Evolutionary conservation across 768 basidiomycete species (phyloP).

Genomic region (Rhizopogon sp.): DNA sequence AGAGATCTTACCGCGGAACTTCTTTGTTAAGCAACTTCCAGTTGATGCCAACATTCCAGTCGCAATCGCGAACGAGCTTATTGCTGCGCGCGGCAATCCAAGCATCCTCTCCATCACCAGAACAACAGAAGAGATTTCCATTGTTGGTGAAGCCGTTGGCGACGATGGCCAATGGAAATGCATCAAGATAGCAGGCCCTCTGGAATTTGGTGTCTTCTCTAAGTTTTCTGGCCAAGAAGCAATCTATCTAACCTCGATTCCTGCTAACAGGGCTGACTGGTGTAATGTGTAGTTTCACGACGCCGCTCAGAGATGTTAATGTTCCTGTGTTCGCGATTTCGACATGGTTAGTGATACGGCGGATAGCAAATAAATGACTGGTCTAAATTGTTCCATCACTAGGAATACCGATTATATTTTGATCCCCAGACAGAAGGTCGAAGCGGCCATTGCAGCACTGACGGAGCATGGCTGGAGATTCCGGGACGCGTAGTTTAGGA

Average conservation of each 20-base stretch:
- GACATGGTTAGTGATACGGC: conserved; percentile 43
- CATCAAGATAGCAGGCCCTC: conserved; percentile 60
- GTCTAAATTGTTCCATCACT: neutral
- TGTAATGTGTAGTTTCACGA: conserved; percentile 48
- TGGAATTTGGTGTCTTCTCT: conserved; percentile 50
- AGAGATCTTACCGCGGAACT: conserved; percentile 37
- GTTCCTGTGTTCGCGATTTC: conserved; percentile 58
- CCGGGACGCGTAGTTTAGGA: neutral
- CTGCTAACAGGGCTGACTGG: conserved; percentile 45
- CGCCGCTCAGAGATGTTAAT: conserved; percentile 45
- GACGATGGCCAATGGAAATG: conserved; percentile 47
- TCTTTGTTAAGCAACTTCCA: conserved; percentile 40
- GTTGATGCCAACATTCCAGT: conserved; percentile 29
- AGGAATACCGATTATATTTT: conserved; percentile 70
- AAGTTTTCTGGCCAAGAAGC: neutral
- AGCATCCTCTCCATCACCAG: conserved; percentile 52
- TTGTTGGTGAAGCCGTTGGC: conserved; percentile 43
- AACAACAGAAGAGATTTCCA: conserved; percentile 56
- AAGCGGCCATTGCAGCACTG: conserved; percentile 38
- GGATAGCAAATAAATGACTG: neutral
- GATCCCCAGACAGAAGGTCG: conserved; percentile 40
- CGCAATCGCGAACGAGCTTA: conserved; percentile 18
- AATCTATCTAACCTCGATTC: conserved; percentile 1
- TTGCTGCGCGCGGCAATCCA: conserved; percentile 23
- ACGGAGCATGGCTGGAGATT: conserved; percentile 47